A percentile compares a stretch with the other conserved stretches of the same genome.
These are phyloP conservation scores for Trichoderma reesei DNA, from an alignment of 495 filamentous ascomycete species.

Conservation along the genomic window DNA sequence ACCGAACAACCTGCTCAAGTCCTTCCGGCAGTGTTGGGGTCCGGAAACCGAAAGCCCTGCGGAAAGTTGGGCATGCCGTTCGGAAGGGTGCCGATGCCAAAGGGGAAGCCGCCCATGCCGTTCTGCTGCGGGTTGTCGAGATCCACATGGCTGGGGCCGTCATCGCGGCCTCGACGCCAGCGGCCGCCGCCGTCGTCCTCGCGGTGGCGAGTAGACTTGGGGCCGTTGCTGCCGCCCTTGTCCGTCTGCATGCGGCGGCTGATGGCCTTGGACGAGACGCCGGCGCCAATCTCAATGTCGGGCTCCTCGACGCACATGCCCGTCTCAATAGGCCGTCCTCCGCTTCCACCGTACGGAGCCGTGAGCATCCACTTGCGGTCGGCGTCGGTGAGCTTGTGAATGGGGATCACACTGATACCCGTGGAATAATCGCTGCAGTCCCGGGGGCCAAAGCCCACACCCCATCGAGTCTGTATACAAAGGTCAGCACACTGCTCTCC, in stretches of 20 bases:
- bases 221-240: conserved; percentile 61
- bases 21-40: conserved; percentile 16
- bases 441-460: conserved; percentile 92
- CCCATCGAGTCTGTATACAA: conserved; percentile 72
- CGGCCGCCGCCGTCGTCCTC: conserved; percentile 31
- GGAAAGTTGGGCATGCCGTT: conserved; percentile 65
- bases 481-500: conserved; percentile 15
- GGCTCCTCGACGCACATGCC: conserved; percentile 93
- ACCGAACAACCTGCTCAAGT: background rate
- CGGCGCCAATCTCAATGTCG: conserved; percentile 95
- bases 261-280: conserved; percentile 93
- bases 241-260: conserved; percentile 74
- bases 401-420: conserved; percentile 87
- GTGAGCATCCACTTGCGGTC: conserved; percentile 96
- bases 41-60: conserved; percentile 45
- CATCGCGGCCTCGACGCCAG: conserved; percentile 32
- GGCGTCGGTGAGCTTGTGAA: conserved; percentile 84
- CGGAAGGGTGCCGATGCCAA: conserved; percentile 43
- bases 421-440: conserved; percentile 95
- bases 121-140: conserved; percentile 29
- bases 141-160: conserved; percentile 22
- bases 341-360: conserved; percentile 87
- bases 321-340: conserved; percentile 65
- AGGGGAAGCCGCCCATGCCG: conserved; percentile 50
- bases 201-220: conserved; percentile 54